phyloP scores from a whole-genome alignment of 2,329 filamentous ascomycete species.

The Xylariaceae sp. region DNA sequence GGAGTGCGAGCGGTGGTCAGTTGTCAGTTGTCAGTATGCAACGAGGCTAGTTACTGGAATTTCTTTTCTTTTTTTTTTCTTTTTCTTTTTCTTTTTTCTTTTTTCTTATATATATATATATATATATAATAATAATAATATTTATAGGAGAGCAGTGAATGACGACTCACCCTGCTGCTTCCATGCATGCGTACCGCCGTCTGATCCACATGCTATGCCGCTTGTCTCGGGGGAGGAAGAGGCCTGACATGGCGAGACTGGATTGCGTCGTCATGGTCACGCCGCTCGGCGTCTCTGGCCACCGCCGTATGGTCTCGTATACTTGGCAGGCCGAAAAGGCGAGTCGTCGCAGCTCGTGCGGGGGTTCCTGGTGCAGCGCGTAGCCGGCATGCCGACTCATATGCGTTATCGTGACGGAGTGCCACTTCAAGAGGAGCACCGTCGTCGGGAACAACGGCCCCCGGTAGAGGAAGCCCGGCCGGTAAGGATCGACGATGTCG shows the following conservation, averaged over 20 bases:
- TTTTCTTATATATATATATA: too few species aligned
- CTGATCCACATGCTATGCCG: constrained; percentile 74
- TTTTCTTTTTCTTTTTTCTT: too few species aligned
- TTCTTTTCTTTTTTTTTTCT: too few species aligned
- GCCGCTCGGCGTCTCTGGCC: constrained; percentile 64
- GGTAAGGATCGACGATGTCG: constrained; percentile 69
- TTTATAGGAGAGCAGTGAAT: background rate
- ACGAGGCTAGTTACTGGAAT: too few species aligned
- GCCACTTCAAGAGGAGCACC: constrained; percentile 68
- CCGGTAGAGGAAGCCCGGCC: constrained; percentile 63
- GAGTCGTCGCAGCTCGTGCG: constrained; percentile 51
- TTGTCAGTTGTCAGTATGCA: too few species aligned
- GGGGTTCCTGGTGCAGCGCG: constrained; percentile 45
- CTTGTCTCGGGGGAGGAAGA: constrained; percentile 73
- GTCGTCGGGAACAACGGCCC: constrained; percentile 69
- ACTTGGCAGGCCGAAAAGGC: constrained; percentile 69
- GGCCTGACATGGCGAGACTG: constrained; percentile 65
- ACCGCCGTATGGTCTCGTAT: constrained; percentile 71
- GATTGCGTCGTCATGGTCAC: constrained; percentile 68
- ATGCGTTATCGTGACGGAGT: constrained; percentile 75
- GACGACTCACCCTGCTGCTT: constrained; percentile 66
- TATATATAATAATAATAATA: background rate
- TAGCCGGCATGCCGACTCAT: constrained; percentile 60
- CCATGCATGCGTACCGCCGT: constrained; percentile 70
- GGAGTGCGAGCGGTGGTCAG: too few species aligned